Conservation (phyloP, 768 basidiomycete species). For the Paxillus ammoniavirescens region DNA sequence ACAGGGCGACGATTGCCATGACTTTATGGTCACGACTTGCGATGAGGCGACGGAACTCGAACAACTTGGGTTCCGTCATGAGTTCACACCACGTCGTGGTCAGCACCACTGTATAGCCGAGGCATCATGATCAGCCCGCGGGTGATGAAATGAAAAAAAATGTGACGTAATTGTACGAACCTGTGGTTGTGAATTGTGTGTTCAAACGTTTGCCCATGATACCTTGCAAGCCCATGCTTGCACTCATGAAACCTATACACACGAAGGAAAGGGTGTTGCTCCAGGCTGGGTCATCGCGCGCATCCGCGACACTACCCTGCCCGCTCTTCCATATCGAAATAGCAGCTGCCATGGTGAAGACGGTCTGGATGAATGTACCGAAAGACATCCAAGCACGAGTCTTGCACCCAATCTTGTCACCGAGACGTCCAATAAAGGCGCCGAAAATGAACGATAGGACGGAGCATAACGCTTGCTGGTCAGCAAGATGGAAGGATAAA, state of each 20-base stretch:
- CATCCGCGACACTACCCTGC: conserved; percentile 49
- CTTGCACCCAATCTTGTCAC: conserved; percentile 75
- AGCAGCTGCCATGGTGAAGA: conserved; percentile 74
- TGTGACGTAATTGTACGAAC: conserved; percentile 38
- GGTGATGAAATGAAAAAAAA: neutral
- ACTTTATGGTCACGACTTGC: conserved; percentile 68
- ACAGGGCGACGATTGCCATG: conserved; percentile 64
- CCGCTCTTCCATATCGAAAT: conserved; percentile 71
- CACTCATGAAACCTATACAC: conserved; percentile 76
- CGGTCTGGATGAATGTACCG: conserved; percentile 70
- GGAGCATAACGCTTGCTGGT: conserved; percentile 83
- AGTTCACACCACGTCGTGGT: conserved; percentile 91
- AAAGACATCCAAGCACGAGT: conserved; percentile 72
- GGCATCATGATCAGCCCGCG: neutral
- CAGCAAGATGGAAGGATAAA: conserved; percentile 69
- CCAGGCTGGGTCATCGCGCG: conserved; percentile 70
- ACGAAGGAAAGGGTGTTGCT: conserved; percentile 62
- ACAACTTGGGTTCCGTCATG: conserved; percentile 75
- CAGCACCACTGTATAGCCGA: conserved; percentile 56
- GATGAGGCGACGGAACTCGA: conserved; percentile 52
- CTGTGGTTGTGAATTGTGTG: conserved; percentile 76
- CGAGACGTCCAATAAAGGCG: conserved; percentile 77
- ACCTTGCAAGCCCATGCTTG: conserved; percentile 75
- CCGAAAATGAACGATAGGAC: conserved; percentile 74
- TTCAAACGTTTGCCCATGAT: conserved; percentile 81